Evolutionary conservation across 2,329 filamentous ascomycete genomes (phyloP).

Genomic region (Trichoderma hamatum): DNA sequence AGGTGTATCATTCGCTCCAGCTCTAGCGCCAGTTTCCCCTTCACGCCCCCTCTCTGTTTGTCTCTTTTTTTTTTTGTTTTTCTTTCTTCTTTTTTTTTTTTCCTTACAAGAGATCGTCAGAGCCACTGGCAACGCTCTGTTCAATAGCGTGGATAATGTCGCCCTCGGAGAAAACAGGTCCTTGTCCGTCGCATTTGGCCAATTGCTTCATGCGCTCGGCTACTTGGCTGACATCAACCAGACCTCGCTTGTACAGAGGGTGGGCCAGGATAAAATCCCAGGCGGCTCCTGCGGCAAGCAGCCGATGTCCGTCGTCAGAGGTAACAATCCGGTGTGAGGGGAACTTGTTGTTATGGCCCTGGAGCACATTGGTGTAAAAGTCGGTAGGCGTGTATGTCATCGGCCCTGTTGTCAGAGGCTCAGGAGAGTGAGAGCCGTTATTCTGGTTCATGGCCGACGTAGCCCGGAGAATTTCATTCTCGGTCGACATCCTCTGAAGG

Average conservation of each 20-base stretch:
- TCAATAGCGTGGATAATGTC: conserved; percentile 75
- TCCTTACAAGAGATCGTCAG: conserved; percentile 67
- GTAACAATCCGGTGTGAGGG: conserved; percentile 70
- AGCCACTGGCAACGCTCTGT: conserved; percentile 74
- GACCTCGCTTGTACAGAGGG: conserved; percentile 72
- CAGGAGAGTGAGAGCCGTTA: conserved; percentile 47
- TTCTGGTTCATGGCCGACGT: conserved; percentile 57
- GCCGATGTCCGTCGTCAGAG: conserved; percentile 65
- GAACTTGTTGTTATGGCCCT: conserved; percentile 63
- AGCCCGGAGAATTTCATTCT: conserved; percentile 89
- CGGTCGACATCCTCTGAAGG: conserved; percentile 79
- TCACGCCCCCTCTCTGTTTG: background rate
- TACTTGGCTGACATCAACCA: conserved; percentile 80
- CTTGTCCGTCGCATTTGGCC: conserved; percentile 82
- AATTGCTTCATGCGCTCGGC: conserved; percentile 75
- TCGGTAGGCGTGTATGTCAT: conserved; percentile 73
- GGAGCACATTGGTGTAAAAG: conserved; percentile 66
- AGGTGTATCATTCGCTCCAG: background rate
- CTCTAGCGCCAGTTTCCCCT: background rate
- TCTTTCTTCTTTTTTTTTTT: background rate
- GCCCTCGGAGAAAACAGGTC: conserved; percentile 82
- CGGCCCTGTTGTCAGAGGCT: conserved; percentile 64
- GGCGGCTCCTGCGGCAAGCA: conserved; percentile 75
- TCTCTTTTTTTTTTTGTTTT: background rate
- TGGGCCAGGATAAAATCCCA: conserved; percentile 91